Evolutionary conservation across 306 rosid genomes (phyloP).

Genomic region (Quercus glauca): DNA sequence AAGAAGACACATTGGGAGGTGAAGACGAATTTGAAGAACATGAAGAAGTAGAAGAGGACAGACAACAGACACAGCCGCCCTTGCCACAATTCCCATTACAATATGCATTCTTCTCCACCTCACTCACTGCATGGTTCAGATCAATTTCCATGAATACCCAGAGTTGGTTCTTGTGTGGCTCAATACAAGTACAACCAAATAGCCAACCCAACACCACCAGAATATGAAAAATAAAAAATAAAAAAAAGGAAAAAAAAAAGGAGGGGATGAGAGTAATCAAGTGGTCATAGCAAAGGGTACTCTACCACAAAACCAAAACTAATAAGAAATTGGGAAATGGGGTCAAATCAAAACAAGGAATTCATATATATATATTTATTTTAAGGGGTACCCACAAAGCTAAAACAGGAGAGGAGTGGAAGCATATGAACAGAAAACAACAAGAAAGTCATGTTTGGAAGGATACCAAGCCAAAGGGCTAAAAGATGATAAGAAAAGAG

Average conservation of each 20-base stretch:
- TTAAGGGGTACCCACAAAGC: slow-evolving; percentile 52
- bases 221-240: slow-evolving; percentile 19
- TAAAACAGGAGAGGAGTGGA: slow-evolving; percentile 34
- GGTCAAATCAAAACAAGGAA: slow-evolving; percentile 67
- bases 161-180: slow-evolving; percentile 29
- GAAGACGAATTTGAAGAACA: slow-evolving; percentile 65
- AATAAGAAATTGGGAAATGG: slow-evolving; percentile 51
- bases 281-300: slow-evolving; percentile 40
- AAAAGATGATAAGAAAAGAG: slow-evolving; percentile 23
- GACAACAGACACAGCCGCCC: slow-evolving; percentile 48
- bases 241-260: slow-evolving; percentile 7
- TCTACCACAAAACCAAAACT: slow-evolving; percentile 33
- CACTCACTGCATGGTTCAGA: slow-evolving; percentile 83
- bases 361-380: slow-evolving; percentile 8
- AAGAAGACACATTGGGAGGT: slow-evolving; percentile 45
- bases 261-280: slow-evolving; percentile 31
- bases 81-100: slow-evolving; percentile 71
- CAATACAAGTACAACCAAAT: slow-evolving; percentile 26
- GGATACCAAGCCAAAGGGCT: slow-evolving; percentile 19
- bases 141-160: slow-evolving; percentile 94
- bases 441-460: slow-evolving; percentile 42
- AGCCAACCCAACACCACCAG: slow-evolving; percentile 13
- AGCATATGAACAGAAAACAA: slow-evolving; percentile 39
- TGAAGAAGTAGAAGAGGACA: slow-evolving; percentile 70
- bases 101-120: slow-evolving; percentile 58